Conservation (phyloP, 192 early-diverging fungal genomes). For the Geosiphon pyriformis region DNA sequence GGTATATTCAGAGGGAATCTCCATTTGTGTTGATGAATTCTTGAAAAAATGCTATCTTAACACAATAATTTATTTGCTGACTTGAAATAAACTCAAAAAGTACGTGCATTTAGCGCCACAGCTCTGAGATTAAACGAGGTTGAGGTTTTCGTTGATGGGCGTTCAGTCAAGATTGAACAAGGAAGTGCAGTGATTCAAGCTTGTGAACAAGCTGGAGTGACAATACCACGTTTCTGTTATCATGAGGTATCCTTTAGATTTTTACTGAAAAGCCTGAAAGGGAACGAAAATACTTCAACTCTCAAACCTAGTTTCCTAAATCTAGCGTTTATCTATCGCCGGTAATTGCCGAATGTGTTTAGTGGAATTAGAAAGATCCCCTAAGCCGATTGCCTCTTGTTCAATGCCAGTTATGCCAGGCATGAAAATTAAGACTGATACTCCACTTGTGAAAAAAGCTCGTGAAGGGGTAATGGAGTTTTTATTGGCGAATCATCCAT, state of each 20-base stretch:
- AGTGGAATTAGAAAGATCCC: constrained; percentile 93
- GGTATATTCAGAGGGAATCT: too few relatives aligned
- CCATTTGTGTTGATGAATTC: too few relatives aligned
- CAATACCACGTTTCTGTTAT: constrained; percentile 75
- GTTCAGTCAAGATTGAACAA: constrained; percentile 82
- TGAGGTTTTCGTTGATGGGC: constrained; percentile 88
- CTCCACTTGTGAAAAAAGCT: constrained; percentile 92
- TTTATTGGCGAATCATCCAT: constrained; percentile 92
- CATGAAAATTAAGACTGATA: constrained; percentile 95
- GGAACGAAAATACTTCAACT: constrained; percentile 82
- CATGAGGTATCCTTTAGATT: constrained; percentile 31
- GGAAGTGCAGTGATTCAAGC: constrained; percentile 97
- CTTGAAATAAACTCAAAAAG: too few relatives aligned
- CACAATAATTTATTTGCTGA: too few relatives aligned
- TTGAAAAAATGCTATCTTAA: too few relatives aligned
- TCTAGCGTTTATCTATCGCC: constrained; percentile 91
- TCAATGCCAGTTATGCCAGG: constrained; percentile 96
- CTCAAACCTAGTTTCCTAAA: too few relatives aligned
- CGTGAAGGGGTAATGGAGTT: constrained; percentile 93
- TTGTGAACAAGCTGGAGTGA: constrained; percentile 90
- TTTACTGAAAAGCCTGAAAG: constrained; percentile 42
- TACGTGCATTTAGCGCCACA: constrained; percentile 41
- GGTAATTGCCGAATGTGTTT: constrained; percentile 99
- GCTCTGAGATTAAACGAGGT: constrained; percentile 56
- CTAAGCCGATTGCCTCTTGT: constrained; percentile 95